A percentile compares a stretch with the other conserved stretches of the same genome.
Evolutionary conservation across 306 rosid genomes (phyloP).

Genomic region (Mimosa bimucronata): DNA sequence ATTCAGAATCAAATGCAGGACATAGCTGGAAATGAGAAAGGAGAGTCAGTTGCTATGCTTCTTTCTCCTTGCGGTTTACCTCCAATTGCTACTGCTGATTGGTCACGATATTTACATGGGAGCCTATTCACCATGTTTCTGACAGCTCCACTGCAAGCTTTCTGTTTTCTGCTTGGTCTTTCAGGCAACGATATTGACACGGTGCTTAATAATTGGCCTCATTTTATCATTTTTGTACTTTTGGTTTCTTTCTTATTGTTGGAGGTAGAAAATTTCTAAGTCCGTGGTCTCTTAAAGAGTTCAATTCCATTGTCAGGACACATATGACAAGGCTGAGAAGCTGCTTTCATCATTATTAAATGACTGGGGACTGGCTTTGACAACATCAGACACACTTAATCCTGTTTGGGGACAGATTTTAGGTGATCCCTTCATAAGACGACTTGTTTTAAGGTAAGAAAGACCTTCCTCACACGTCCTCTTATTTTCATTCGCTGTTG

Average conservation of each 20-base stretch:
- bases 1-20: slow-evolving; percentile 51
- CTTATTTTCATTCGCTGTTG: neutral
- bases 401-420: slow-evolving; percentile 86
- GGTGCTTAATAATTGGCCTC: slow-evolving; percentile 50
- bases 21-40: slow-evolving; percentile 75
- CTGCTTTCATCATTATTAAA: slow-evolving; percentile 65
- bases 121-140: slow-evolving; percentile 92
- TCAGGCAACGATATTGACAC: slow-evolving; percentile 69
- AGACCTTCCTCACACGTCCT: slow-evolving; percentile 4
- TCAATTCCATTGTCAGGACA: slow-evolving; percentile 62
- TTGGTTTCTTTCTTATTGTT: slow-evolving; percentile 18
- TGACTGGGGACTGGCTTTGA: slow-evolving; percentile 75
- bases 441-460: slow-evolving; percentile 82
- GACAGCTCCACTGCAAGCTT: slow-evolving; percentile 89
- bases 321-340: slow-evolving; percentile 70
- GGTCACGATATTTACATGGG: slow-evolving; percentile 61
- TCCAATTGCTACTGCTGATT: slow-evolving; percentile 45
- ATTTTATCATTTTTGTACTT: slow-evolving; percentile 27
- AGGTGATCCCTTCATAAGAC: slow-evolving; percentile 86
- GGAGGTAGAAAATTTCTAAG: slow-evolving; percentile 27
- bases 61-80: slow-evolving; percentile 70
- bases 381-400: slow-evolving; percentile 63
- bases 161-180: slow-evolving; percentile 77
- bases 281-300: slow-evolving; percentile 26
- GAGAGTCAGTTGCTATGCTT: slow-evolving; percentile 90